Evolutionary conservation across 495 filamentous ascomycete genomes (phyloP), one percentile per base, ranked within the genome.

Genomic region (Ascodesmis nigricans): DNA sequence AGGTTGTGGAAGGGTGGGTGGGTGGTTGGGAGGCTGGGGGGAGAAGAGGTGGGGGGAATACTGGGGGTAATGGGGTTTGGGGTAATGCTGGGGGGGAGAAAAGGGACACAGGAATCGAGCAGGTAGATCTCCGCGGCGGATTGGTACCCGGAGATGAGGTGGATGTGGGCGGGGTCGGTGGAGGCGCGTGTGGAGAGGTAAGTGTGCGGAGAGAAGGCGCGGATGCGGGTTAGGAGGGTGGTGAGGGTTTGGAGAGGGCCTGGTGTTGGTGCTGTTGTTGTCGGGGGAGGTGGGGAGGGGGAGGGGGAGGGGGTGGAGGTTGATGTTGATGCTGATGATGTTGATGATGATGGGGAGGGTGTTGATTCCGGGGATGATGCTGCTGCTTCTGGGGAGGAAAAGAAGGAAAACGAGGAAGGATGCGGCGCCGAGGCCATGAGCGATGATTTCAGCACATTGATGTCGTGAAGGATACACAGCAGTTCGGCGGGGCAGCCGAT

Each of bases 401-500:
- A 3, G 15, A 15, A 0, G 9, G 9, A 3, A 17, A 15, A 11
- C 7, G 23, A 6, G 7, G 7, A 11, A 7, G 23, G 29, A 16
- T 9, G 29, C 14, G 29, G 29, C 19, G 19, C 13, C 13, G 29
- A 17, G 14, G 29, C 13, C 9, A 11, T 9, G n/a, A n/a, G n/a
- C n/a, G n/a, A n/a, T n/a, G 10, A 34, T 30, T 44, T 41, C 21
- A 48, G 34, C 16, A 48, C 32, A 22, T 40, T 48, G 9, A 47
- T 44, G 8, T 31, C 39, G 23, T 47, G 40, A 11, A 52, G 46
- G 5, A 41, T 22, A 19, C 47, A 40, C 5, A 52, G 40, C 8
- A 52, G 43, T 21, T 46, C 43, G 0, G 48, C 43, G 9, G 48
- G 48, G 19, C 47, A 52, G 13, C 47, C 48, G 8, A 52, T 47